These are phyloP conservation scores for Diutina neorugosa DNA, from an alignment of 1,139 yeast species.

Conservation along the genomic window DNA sequence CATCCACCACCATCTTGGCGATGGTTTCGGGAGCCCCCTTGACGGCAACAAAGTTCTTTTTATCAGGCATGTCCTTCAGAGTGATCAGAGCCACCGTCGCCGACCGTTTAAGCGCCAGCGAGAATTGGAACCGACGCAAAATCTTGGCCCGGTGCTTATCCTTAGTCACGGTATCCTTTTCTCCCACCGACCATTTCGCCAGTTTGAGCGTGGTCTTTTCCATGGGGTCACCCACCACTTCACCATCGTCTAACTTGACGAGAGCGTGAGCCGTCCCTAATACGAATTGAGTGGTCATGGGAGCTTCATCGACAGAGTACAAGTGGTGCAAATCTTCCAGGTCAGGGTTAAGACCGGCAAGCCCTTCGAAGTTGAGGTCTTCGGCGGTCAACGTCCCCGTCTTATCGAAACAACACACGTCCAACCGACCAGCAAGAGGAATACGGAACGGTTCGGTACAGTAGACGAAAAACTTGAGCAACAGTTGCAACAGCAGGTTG, in stretches of 20 bases:
- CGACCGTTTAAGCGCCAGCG: slow-evolving; percentile 91
- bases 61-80: slow-evolving; percentile 24
- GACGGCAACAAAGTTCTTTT: slow-evolving; percentile 61
- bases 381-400: slow-evolving; percentile 98
- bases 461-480: slow-evolving; percentile 78
- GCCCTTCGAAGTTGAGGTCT: slow-evolving; percentile 90
- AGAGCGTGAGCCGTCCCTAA: slow-evolving; percentile 95
- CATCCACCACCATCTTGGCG: slow-evolving; percentile 55
- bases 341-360: slow-evolving; percentile 58
- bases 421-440: slow-evolving; percentile 96
- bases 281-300: slow-evolving; percentile 57
- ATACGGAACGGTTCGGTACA: slow-evolving; percentile 98
- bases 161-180: slow-evolving; percentile 51
- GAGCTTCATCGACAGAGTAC: slow-evolving; percentile 35
- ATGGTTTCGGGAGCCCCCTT: slow-evolving; percentile 99
- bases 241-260: slow-evolving; percentile 90
- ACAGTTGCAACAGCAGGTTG: slow-evolving; percentile 76
- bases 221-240: slow-evolving; percentile 98
- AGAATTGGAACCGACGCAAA: slow-evolving; percentile 90
- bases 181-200: slow-evolving; percentile 72
- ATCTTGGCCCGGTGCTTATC: slow-evolving; percentile 32
- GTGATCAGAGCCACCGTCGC: slow-evolving; percentile 68
- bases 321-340: slow-evolving; percentile 44
- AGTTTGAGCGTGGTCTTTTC: slow-evolving; percentile 91
- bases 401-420: slow-evolving; percentile 96